Percentiles rank a stretch among this genome's conserved stretches.
phyloP scores from a whole-genome alignment of 2,329 filamentous ascomycete species.

The Malbranchea zuffiana region DNA sequence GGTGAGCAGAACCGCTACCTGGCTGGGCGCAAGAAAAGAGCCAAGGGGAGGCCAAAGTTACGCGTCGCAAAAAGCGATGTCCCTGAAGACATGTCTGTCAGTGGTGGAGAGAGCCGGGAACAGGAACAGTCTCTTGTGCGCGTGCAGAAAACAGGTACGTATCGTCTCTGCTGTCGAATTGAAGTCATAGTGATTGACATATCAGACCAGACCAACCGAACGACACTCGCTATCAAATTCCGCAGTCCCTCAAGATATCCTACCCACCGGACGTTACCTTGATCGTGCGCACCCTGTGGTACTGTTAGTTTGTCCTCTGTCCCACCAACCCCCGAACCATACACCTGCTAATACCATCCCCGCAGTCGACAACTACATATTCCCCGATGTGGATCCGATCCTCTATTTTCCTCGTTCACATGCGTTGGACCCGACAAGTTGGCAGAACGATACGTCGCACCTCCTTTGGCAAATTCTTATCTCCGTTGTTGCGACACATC shows the following conservation, averaged over 20 bases:
- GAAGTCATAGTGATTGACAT: too few relatives aligned
- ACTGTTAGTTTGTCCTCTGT: constrained; percentile 10
- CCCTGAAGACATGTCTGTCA: neutral
- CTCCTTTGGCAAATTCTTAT: constrained; percentile 13
- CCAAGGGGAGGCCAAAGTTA: constrained; percentile 14
- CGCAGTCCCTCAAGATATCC: constrained; percentile 1
- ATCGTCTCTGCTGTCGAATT: too few relatives aligned
- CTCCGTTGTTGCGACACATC: constrained; percentile 13
- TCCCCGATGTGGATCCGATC: constrained; percentile 14
- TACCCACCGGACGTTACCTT: constrained; percentile 12
- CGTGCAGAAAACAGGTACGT: too few relatives aligned
- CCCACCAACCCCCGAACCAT: neutral
- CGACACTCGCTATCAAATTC: constrained; percentile 4
- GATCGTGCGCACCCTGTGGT: constrained; percentile 14
- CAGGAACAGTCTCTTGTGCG: too few relatives aligned
- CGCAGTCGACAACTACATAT: constrained; percentile 13
- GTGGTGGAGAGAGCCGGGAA: neutral
- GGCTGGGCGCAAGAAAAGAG: constrained; percentile 7
- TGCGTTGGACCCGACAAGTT: constrained; percentile 11
- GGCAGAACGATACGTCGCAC: constrained; percentile 12
- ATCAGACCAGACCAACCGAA: too few relatives aligned
- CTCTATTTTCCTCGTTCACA: constrained; percentile 7
- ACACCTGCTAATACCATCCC: neutral
- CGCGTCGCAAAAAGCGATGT: constrained; percentile 9
- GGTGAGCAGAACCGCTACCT: constrained; percentile 12